Evolutionary conservation across 257 asterid genomes (phyloP).

Genomic region (Gentiana macrophylla): DNA sequence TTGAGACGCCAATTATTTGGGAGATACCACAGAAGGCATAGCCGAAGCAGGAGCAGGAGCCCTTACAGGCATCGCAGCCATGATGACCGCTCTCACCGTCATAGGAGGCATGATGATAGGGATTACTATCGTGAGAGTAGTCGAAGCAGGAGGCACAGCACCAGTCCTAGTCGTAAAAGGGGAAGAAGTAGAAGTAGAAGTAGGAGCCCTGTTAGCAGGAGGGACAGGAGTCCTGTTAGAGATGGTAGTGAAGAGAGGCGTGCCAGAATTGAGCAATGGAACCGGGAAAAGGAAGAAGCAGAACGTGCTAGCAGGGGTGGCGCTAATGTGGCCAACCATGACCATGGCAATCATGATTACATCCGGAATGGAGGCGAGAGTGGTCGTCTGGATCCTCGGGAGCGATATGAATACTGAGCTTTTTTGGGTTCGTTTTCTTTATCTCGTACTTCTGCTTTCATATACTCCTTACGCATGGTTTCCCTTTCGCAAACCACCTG

Average conservation of each 20-base stretch:
- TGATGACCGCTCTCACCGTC: conserved; percentile 69
- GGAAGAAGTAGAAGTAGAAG: conserved; percentile 55
- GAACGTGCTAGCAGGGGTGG: conserved; percentile 29
- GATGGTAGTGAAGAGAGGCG: conserved; percentile 98
- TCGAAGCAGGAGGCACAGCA: conserved; percentile 54
- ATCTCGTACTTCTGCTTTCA: background rate
- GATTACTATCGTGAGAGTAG: conserved; percentile 61
- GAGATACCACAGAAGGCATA: conserved; percentile 41
- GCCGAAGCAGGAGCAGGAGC: conserved; percentile 70
- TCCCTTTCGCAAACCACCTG: conserved; percentile 13
- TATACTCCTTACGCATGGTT: conserved; percentile 2
- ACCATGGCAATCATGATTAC: conserved; percentile 17
- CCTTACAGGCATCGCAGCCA: conserved; percentile 87
- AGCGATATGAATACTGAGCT: conserved; percentile 33
- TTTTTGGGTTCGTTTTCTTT: conserved; percentile 49
- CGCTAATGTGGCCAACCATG: conserved; percentile 20
- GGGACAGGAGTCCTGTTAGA: conserved; percentile 67
- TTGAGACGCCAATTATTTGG: conserved; percentile 80
- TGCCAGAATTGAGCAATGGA: conserved; percentile 95
- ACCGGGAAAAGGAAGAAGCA: conserved; percentile 76
- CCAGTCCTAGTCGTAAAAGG: conserved; percentile 52
- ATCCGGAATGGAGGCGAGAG: conserved; percentile 24
- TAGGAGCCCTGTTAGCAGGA: conserved; percentile 66
- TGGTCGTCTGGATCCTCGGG: conserved; percentile 12
- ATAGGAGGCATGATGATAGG: conserved; percentile 69